These are phyloP conservation scores for Schizothecium vesticola DNA, from an alignment of 495 filamentous ascomycete genomes.

Conservation along the genomic window DNA sequence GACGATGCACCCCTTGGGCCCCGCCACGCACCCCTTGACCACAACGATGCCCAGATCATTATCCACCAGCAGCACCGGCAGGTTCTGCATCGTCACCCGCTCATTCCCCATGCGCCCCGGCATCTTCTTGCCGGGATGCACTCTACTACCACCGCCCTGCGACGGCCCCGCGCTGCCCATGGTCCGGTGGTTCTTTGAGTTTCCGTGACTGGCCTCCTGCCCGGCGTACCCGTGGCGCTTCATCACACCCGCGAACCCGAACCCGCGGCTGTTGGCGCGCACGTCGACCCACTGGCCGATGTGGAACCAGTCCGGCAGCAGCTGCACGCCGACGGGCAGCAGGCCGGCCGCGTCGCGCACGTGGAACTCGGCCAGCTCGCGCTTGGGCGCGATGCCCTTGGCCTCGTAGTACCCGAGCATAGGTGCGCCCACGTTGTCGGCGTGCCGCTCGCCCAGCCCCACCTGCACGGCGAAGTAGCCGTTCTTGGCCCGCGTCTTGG, in stretches of 20 bases:
- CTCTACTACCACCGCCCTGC: conserved; percentile 87
- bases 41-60: conserved; percentile 79
- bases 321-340: conserved; percentile 61
- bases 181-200: conserved; percentile 82
- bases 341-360: conserved; percentile 72
- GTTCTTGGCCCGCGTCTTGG: conserved; percentile 73
- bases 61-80: conserved; percentile 84
- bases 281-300: conserved; percentile 89
- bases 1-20: conserved; percentile 77
- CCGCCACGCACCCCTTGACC: conserved; percentile 76
- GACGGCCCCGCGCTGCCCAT: conserved; percentile 82
- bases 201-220: conserved; percentile 90
- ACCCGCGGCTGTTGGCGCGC: conserved; percentile 69
- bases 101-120: conserved; percentile 88
- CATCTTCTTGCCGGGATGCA: conserved; percentile 96
- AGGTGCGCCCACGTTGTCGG: conserved; percentile 70
- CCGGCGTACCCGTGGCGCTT: conserved; percentile 85
- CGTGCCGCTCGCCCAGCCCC: conserved; percentile 69
- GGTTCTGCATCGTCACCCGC: conserved; percentile 80
- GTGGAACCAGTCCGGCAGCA: conserved; percentile 80
- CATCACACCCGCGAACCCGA: conserved; percentile 96
- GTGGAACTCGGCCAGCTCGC: conserved; percentile 76
- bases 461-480: conserved; percentile 93
- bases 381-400: conserved; percentile 73
- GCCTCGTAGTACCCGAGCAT: conserved; percentile 79